Percentiles rank a stretch among this genome's conserved stretches.
Conservation (phyloP, 1,139 yeast genomes). For the Arxiozyma telluris region DNA sequence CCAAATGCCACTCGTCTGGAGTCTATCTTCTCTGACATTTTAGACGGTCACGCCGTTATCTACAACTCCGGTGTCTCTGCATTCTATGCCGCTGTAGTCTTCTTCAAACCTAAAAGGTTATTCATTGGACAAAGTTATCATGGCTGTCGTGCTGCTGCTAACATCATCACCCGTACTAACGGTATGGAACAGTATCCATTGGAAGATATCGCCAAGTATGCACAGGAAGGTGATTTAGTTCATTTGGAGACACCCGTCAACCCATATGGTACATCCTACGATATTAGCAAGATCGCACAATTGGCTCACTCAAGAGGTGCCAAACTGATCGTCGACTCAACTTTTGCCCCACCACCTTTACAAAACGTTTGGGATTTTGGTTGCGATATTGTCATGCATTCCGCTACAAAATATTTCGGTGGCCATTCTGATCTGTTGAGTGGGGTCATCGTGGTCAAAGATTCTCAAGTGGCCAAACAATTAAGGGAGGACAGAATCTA, state of each 20-base stretch:
- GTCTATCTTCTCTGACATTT: conserved; percentile 48
- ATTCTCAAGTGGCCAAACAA: conserved; percentile 36
- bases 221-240: conserved; percentile 64
- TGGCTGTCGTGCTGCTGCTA: conserved; percentile 67
- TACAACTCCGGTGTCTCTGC: conserved; percentile 79
- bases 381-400: conserved; percentile 77
- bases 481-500: conserved; percentile 54
- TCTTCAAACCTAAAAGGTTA: conserved; percentile 63
- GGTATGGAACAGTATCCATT: conserved; percentile 48
- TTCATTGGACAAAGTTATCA: conserved; percentile 79
- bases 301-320: conserved; percentile 68
- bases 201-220: conserved; percentile 40
- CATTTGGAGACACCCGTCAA: conserved; percentile 86
- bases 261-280: conserved; percentile 67
- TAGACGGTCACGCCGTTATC: conserved; percentile 50
- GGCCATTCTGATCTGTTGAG: conserved; percentile 91
- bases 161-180: conserved; percentile 51
- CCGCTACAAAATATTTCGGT: conserved; percentile 86
- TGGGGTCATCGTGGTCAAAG: conserved; percentile 64
- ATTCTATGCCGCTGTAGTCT: conserved; percentile 63
- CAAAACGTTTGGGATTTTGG: conserved; percentile 73
- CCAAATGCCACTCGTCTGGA: conserved; percentile 67
- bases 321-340: conserved; percentile 62
- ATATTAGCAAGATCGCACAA: conserved; percentile 52
- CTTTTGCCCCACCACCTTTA: conserved; percentile 92